Conservation (phyloP, 257 asterid genomes). For the Datura wrightii region DNA sequence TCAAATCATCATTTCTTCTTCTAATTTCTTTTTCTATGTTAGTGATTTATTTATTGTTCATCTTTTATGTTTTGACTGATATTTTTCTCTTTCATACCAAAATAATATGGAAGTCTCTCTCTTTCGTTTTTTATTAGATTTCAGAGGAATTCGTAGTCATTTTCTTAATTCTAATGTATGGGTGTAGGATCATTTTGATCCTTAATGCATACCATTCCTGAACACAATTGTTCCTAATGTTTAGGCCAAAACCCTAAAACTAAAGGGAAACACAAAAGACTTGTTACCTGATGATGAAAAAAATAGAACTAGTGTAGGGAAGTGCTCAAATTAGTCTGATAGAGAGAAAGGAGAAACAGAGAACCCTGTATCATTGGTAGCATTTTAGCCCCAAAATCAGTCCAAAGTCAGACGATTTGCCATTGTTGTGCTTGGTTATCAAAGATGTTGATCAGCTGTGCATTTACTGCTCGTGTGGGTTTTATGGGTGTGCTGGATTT, state of each 20-base stretch:
- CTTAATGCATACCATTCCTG: conserved; percentile 2
- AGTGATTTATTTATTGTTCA: conserved; percentile 28
- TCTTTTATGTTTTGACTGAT: conserved; percentile 26
- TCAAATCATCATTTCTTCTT: conserved; percentile 30
- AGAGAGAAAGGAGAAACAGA: neutral
- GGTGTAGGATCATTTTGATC: neutral
- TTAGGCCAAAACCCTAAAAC: neutral
- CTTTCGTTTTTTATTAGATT: neutral
- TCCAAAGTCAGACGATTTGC: neutral
- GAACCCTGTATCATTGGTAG: conserved; percentile 6
- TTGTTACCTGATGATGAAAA: neutral
- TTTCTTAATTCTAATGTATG: neutral
- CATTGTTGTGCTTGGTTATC: conserved; percentile 15
- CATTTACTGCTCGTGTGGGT: neutral
- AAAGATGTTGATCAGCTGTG: neutral
- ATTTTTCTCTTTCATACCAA: conserved; percentile 5
- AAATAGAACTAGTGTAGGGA: neutral
- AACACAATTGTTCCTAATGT: conserved; percentile 4
- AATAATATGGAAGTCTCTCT: neutral
- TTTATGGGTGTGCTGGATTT: neutral
- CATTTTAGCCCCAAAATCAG: neutral
- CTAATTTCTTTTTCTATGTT: conserved; percentile 21
- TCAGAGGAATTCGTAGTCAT: neutral
- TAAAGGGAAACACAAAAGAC: neutral
- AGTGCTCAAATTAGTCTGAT: neutral